Evolutionary conservation across 1,139 yeast genomes (phyloP).

Genomic region (Lodderomyces elongisporus): DNA sequence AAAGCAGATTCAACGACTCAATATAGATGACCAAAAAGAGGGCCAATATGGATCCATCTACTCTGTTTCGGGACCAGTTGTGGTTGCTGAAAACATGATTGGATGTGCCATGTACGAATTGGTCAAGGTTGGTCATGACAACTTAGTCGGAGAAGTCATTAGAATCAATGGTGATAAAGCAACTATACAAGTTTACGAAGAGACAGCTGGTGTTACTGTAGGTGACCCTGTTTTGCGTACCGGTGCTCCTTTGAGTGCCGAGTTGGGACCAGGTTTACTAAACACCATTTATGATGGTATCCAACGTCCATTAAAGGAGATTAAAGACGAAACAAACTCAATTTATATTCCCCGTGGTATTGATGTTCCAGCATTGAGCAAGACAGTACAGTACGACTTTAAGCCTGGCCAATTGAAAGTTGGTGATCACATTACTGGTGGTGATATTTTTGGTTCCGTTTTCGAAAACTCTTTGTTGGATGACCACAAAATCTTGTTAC

Average conservation of each 20-base stretch:
- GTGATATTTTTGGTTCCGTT: conserved; percentile 92
- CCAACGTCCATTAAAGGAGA: conserved; percentile 95
- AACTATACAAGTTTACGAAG: conserved; percentile 97
- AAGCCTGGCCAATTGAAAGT: conserved; percentile 73
- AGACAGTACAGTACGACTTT: conserved; percentile 80
- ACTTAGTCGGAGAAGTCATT: conserved; percentile 95
- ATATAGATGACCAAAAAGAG: conserved; percentile 72
- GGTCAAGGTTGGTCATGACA: conserved; percentile 95
- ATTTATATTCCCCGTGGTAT: conserved; percentile 98
- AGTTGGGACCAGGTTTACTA: conserved; percentile 98
- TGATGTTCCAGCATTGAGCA: conserved; percentile 88
- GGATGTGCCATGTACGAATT: conserved; percentile 99
- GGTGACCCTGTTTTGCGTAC: conserved; percentile 98
- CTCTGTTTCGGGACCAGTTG: conserved; percentile 97
- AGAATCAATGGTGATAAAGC: conserved; percentile 96
- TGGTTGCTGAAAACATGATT: conserved; percentile 96
- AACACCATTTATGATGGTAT: conserved; percentile 99
- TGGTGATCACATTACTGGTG: conserved; percentile 98
- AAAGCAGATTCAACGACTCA: conserved; percentile 82
- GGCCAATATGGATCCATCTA: conserved; percentile 81
- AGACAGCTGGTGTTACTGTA: conserved; percentile 97
- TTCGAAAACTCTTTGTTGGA: conserved; percentile 88
- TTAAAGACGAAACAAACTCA: conserved; percentile 78
- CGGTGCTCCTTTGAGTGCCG: conserved; percentile 96
- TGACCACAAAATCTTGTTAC: conserved; percentile 89